Base-by-base conservation (phyloP, 1,284 basidiomycete genomes). In the Cutaneotrichosporon spelunceum region DNA sequence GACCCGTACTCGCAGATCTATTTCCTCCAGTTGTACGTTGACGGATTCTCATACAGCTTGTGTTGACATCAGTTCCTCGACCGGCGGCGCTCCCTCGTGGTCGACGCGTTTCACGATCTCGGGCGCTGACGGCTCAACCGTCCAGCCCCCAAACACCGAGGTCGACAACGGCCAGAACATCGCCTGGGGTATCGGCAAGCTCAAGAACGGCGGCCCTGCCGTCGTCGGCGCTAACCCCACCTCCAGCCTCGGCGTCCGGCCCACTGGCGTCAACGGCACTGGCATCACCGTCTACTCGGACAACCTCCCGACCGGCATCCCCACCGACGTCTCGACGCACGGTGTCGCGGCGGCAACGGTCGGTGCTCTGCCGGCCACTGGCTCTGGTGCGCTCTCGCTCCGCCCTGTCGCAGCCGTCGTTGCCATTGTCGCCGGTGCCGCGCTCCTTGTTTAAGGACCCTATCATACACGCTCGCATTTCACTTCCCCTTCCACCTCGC, bases 31-130 rank as follows among this genome's bases (percentile, higher is more conserved):
- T 79, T 78, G 74, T 76, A 47, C 59, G 73, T 69, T 33, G 26
- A 26, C 5, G 7, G 3, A 7, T 30, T 14, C 21, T 4, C n/a
- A 4, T 33, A 9, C 24, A 16, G 26, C 23, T n/a, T 19, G 26
- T 45, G n/a, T 27, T 23, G 21, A 14, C 56, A 67, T 68, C 66
- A 75, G 72, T 50, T 64, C 67, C 24, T 67, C 66, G 21, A 70
- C 69, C 56, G 61, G 67, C 23, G 66, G 68, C 45, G 67, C 68
- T 23, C 66, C 67, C 23, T 66, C 69, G 11, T 80, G 76, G 75
- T 77, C 78, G 9, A 78, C 77, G n/a, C 75, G 78, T 50, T 80
- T 79, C 73, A 75, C 73, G 59, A 79, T 80, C 66, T 71, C 74
- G 30, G 72, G 62, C 30, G 61, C 70, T 10, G 74, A 78, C 62